These are phyloP conservation scores for Colletotrichum lini DNA, from an alignment of 2,329 filamentous ascomycete genomes.

Conservation along the genomic window DNA sequence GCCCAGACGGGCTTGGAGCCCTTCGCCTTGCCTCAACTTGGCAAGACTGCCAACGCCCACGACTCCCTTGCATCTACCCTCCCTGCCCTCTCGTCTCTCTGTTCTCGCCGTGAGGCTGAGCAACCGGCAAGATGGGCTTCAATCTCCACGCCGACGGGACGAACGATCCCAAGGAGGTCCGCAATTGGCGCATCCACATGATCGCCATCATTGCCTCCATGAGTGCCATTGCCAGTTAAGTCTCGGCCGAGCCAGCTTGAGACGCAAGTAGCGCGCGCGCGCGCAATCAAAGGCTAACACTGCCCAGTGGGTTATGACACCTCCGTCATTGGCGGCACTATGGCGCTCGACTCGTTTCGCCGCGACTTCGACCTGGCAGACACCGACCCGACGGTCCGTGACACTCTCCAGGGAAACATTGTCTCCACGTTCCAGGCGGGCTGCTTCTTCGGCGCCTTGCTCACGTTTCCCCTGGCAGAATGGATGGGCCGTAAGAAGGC, in stretches of 20 bases:
- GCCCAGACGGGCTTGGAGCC: not conserved
- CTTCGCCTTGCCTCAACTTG: not conserved
- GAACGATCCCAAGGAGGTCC: slow-evolving; percentile 9
- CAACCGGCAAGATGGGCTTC: slow-evolving; percentile 6
- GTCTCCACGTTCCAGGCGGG: slow-evolving; percentile 67
- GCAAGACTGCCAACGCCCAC: not conserved
- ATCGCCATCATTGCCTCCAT: slow-evolving; percentile 45
- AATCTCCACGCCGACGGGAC: slow-evolving; percentile 37
- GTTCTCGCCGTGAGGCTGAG: slow-evolving; percentile 8
- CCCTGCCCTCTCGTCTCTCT: not conserved
- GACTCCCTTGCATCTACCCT: not conserved
- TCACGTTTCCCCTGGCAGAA: slow-evolving; percentile 69
- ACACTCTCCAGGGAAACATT: slow-evolving; percentile 49
- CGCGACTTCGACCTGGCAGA: slow-evolving; percentile 42
- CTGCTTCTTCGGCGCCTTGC: slow-evolving; percentile 68
- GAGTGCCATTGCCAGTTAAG: slow-evolving; percentile 44
- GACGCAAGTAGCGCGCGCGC: no score
- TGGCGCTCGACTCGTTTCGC: slow-evolving; percentile 45
- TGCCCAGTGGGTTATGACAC: slow-evolving; percentile 16
- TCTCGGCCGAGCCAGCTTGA: not conserved
- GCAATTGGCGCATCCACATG: slow-evolving; percentile 46
- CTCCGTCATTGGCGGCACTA: slow-evolving; percentile 46
- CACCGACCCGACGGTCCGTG: slow-evolving; percentile 26
- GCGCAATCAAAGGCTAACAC: not conserved
- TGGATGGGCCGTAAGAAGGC: slow-evolving; percentile 67